Conservation (phyloP, 2,329 filamentous ascomycete species). For the Gaeumannomyces sp. region DNA sequence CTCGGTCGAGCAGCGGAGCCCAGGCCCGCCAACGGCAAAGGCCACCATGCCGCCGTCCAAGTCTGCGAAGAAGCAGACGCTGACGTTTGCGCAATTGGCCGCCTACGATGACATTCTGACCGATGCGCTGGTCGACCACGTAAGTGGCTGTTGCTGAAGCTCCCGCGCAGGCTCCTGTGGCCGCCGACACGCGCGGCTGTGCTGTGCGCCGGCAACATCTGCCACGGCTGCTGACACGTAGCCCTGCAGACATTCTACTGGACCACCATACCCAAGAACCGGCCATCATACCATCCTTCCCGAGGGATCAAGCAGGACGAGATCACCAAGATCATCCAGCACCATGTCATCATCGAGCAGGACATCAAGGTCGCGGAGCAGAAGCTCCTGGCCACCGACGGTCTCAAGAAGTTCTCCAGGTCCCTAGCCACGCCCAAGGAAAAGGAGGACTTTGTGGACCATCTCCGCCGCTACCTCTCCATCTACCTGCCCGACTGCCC, state of each 20-base stretch:
- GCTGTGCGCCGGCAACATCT: neutral
- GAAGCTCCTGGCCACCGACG: conserved; percentile 64
- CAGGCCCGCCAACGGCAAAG: neutral
- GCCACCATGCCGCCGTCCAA: conserved; percentile 8
- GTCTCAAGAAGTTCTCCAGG: conserved; percentile 64
- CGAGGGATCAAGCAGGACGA: conserved; percentile 67
- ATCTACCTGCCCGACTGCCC: conserved; percentile 92
- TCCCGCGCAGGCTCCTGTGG: neutral
- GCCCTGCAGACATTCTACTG: conserved; percentile 77
- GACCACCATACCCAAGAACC: conserved; percentile 93
- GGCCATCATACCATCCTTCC: conserved; percentile 75
- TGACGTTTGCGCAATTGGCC: conserved; percentile 82
- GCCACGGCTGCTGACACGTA: conserved; percentile 10
- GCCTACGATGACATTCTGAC: conserved; percentile 95
- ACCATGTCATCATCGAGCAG: conserved; percentile 67
- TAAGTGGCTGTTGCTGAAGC: conserved; percentile 38
- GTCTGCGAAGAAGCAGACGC: conserved; percentile 55
- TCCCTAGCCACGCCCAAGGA: conserved; percentile 68
- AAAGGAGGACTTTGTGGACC: conserved; percentile 77
- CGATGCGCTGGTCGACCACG: conserved; percentile 90
- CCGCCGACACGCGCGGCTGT: neutral
- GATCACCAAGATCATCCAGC: conserved; percentile 54
- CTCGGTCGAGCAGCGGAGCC: neutral
- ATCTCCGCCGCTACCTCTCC: conserved; percentile 83
- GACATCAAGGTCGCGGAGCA: conserved; percentile 65